These are phyloP conservation scores for Boletales sp. DNA, from an alignment of 768 basidiomycete species.

Conservation along the genomic window DNA sequence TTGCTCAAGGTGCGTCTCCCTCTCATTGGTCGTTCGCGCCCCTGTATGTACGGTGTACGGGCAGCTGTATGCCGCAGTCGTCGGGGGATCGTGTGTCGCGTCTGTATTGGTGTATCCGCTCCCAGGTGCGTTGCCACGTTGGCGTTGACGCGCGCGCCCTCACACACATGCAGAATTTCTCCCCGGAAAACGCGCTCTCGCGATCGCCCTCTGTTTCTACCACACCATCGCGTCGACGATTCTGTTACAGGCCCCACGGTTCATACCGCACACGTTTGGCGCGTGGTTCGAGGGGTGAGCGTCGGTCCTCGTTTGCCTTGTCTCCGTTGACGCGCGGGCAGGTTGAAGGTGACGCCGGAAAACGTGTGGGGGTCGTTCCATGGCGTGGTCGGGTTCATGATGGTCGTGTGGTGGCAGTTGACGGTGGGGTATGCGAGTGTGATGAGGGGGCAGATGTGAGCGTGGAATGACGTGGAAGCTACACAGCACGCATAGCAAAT, in stretches of 20 bases:
- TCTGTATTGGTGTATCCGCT: constrained; percentile 63
- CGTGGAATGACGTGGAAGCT: neutral
- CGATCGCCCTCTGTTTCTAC: constrained; percentile 72
- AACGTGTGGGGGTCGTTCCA: constrained; percentile 68
- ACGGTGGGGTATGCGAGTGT: constrained; percentile 54
- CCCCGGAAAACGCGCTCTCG: constrained; percentile 81
- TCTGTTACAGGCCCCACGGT: constrained; percentile 71
- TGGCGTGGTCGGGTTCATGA: constrained; percentile 64
- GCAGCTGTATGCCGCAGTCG: constrained; percentile 67
- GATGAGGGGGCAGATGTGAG: constrained; percentile 24
- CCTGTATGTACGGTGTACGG: neutral
- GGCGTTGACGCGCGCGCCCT: neutral
- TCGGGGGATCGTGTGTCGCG: constrained; percentile 57
- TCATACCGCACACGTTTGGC: constrained; percentile 75
- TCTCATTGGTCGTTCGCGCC: too few species aligned
- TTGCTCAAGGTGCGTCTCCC: constrained; percentile 56
- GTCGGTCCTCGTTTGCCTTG: neutral
- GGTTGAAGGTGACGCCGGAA: constrained; percentile 62
- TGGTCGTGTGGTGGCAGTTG: constrained; percentile 81
- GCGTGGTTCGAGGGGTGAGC: constrained; percentile 57
- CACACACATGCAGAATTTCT: constrained; percentile 57
- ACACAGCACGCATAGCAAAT: too few species aligned
- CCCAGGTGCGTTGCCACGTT: constrained; percentile 50
- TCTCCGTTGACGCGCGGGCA: neutral
- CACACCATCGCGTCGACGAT: constrained; percentile 71